Percentiles rank a stretch among this genome's conserved stretches.
phyloP scores from a whole-genome alignment of 306 rosid species.

The Fragaria vesca region DNA sequence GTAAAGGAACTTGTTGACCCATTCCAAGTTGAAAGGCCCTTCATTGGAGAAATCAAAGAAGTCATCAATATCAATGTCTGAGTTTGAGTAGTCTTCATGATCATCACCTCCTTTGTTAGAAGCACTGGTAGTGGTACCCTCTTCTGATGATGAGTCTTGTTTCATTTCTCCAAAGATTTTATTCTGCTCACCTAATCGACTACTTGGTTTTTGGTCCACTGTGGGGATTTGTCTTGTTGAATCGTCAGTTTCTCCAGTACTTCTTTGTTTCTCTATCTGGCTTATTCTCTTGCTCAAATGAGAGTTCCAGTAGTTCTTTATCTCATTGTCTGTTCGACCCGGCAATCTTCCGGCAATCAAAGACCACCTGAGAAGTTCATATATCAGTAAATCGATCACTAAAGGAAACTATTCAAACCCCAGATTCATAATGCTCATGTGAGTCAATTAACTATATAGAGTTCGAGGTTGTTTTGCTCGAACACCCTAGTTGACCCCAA shows the following conservation, averaged over 20 bases:
- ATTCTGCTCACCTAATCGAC: neutral
- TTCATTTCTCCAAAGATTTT: slow-evolving; percentile 18
- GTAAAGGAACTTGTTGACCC: slow-evolving; percentile 50
- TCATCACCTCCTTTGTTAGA: slow-evolving; percentile 28
- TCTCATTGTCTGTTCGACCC: slow-evolving; percentile 71
- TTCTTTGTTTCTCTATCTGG: slow-evolving; percentile 33
- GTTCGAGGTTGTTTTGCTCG: neutral
- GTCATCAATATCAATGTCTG: slow-evolving; percentile 40
- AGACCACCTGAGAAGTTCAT: slow-evolving; percentile 50
- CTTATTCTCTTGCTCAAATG: slow-evolving; percentile 62
- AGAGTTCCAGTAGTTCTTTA: slow-evolving; percentile 72
- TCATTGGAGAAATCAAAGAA: slow-evolving; percentile 61
- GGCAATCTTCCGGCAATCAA: slow-evolving; percentile 71
- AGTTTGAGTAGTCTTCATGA: slow-evolving; percentile 20
- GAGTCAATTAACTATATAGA: neutral
- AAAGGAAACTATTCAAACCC: neutral
- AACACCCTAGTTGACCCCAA: neutral
- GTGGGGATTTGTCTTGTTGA: slow-evolving; percentile 9
- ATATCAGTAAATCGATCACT: neutral
- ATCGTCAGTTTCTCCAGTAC: neutral
- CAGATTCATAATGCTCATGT: neutral
- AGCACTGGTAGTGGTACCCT: slow-evolving; percentile 8
- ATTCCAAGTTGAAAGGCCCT: slow-evolving; percentile 48
- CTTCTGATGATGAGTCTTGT: slow-evolving; percentile 26
- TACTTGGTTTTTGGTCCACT: neutral